phyloP scores from a whole-genome alignment of 805 yeast species.

The Cyberlindnera sargentensis region DNA sequence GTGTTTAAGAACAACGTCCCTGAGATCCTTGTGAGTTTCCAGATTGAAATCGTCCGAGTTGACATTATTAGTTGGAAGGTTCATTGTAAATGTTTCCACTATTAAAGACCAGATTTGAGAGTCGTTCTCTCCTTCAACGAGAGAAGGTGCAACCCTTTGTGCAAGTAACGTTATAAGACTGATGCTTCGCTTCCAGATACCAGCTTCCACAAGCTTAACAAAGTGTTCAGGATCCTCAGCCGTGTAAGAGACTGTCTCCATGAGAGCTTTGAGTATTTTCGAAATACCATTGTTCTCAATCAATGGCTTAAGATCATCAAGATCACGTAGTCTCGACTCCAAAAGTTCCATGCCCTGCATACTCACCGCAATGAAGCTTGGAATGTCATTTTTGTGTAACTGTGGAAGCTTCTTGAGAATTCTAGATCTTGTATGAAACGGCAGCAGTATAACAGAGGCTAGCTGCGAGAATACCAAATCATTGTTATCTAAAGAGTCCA shows the following conservation, averaged over 20 bases:
- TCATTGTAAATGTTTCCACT: conserved; percentile 33
- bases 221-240: conserved; percentile 27
- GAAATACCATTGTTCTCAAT: conserved; percentile 38
- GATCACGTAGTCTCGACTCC: conserved; percentile 27
- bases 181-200: conserved; percentile 52
- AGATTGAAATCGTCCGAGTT: conserved; percentile 40
- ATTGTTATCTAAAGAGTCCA: conserved; percentile 30
- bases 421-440: conserved; percentile 52
- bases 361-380: conserved; percentile 59
- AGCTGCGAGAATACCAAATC: conserved; percentile 47
- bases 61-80: conserved; percentile 29
- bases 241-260: conserved; percentile 44
- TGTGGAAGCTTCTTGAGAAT: conserved; percentile 48
- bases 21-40: conserved; percentile 35
- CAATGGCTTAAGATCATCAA: conserved; percentile 28
- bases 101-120: conserved; percentile 33
- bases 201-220: conserved; percentile 11
- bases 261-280: conserved; percentile 41
- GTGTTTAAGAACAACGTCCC: conserved; percentile 34
- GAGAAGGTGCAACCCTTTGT: conserved; percentile 19
- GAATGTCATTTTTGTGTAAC: conserved; percentile 37
- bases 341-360: conserved; percentile 38
- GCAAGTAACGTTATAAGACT: conserved; percentile 33
- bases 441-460: conserved; percentile 45
- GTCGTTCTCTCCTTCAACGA: conserved; percentile 7